Conservation (phyloP, 2,329 filamentous ascomycete genomes). For the Metarhizium album region DNA sequence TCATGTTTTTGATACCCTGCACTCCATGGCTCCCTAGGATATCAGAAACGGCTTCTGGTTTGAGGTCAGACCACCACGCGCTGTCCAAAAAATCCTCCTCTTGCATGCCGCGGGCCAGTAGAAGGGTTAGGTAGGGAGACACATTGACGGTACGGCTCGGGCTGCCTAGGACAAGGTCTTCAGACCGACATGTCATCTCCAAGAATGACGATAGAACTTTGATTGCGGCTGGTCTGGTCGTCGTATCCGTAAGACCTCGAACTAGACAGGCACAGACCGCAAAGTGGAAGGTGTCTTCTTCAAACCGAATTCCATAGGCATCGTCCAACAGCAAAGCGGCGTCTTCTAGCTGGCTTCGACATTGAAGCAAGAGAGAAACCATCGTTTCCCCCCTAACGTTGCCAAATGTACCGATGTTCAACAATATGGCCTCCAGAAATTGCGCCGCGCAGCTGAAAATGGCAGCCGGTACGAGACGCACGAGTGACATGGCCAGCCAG, state of each 20-base stretch:
- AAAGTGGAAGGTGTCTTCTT: constrained; percentile 53
- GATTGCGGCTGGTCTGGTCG: constrained; percentile 47
- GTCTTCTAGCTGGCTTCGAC: constrained; percentile 49
- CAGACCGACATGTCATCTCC: constrained; percentile 21
- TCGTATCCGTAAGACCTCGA: constrained; percentile 51
- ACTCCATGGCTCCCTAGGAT: constrained; percentile 15
- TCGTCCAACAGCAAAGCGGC: constrained; percentile 52
- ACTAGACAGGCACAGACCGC: constrained; percentile 54
- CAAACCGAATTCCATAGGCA: constrained; percentile 55
- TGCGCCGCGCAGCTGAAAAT: constrained; percentile 57
- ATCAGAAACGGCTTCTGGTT: constrained; percentile 24
- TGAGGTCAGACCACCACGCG: constrained; percentile 49
- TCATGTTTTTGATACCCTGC: constrained; percentile 31
- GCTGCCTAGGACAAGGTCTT: background rate
- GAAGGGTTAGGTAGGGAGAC: constrained; percentile 50
- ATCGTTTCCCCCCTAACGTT: constrained; percentile 50
- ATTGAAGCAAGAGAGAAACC: constrained; percentile 49
- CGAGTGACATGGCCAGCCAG: constrained; percentile 57
- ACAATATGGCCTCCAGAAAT: constrained; percentile 53
- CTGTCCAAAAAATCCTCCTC: constrained; percentile 52
- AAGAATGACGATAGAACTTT: constrained; percentile 53
- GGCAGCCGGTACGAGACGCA: constrained; percentile 49
- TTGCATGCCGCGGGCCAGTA: constrained; percentile 45
- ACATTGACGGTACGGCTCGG: constrained; percentile 14
- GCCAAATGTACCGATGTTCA: constrained; percentile 50